phyloP scores from a whole-genome alignment of 768 basidiomycete species.

The Cubamyces sp. region DNA sequence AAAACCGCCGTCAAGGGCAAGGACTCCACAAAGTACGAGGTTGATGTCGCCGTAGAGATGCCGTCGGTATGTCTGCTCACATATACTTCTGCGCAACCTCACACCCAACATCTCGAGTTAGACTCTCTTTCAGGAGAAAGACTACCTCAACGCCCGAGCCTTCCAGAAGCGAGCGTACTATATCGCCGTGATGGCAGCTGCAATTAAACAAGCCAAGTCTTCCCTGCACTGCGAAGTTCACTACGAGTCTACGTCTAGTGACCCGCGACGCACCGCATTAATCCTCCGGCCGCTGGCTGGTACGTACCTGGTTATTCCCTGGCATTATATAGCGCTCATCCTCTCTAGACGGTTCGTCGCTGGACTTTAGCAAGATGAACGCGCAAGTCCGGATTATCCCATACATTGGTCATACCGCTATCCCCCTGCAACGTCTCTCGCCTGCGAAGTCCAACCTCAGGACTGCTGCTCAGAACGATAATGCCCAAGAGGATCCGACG shows the following conservation, averaged over 20 bases:
- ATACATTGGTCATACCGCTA: slow-evolving; percentile 62
- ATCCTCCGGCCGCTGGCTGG: slow-evolving; percentile 62
- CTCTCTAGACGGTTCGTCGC: slow-evolving; percentile 49
- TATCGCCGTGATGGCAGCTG: slow-evolving; percentile 75
- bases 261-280: slow-evolving; percentile 69
- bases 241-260: slow-evolving; percentile 60
- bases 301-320: neutral
- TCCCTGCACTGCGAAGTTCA: slow-evolving; percentile 58
- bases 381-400: slow-evolving; percentile 78
- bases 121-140: slow-evolving; percentile 93
- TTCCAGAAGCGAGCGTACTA: slow-evolving; percentile 94
- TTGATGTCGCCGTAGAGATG: slow-evolving; percentile 89
- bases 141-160: slow-evolving; percentile 85
- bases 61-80: slow-evolving; percentile 55
- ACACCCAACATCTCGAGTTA: slow-evolving; percentile 29
- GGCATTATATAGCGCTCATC: neutral
- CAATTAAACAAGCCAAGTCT: slow-evolving; percentile 50
- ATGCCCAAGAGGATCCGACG: slow-evolving; percentile 46
- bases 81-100: neutral
- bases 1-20: slow-evolving; percentile 73
- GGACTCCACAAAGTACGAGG: slow-evolving; percentile 63
- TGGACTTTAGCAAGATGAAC: slow-evolving; percentile 69
- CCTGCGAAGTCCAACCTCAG: slow-evolving; percentile 77
- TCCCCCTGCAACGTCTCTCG: slow-evolving; percentile 68
- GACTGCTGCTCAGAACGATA: slow-evolving; percentile 37